Evolutionary conservation across 139 green algal genomes (phyloP).

Genomic region (Volvox africanus): DNA sequence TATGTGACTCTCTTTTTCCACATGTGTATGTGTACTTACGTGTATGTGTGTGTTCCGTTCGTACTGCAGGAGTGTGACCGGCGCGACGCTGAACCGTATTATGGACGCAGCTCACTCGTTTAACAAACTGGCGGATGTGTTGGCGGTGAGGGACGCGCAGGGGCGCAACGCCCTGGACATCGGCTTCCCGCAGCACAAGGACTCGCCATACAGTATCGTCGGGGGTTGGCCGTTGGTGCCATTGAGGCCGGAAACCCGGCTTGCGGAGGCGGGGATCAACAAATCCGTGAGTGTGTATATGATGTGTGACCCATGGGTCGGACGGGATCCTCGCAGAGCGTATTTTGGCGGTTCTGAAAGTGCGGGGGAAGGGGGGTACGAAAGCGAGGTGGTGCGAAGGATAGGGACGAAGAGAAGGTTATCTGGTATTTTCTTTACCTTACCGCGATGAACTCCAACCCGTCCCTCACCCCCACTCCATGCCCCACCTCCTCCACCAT

Average conservation of each 20-base stretch:
- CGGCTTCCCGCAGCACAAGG: constrained; percentile 42
- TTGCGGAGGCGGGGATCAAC: constrained; percentile 39
- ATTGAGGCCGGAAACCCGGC: neutral
- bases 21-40: too few relatives aligned
- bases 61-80: constrained; percentile 7
- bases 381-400: neutral
- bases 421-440: neutral
- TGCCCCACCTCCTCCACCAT: neutral
- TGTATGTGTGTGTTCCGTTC: too few relatives aligned
- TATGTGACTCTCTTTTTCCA: too few relatives aligned
- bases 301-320: too few relatives aligned
- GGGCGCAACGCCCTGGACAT: constrained; percentile 41
- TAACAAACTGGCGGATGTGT: constrained; percentile 24
- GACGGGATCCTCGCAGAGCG: too few relatives aligned
- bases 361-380: neutral
- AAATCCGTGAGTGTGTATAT: constrained; percentile 5
- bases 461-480: too few relatives aligned
- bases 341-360: too few relatives aligned
- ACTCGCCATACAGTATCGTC: neutral
- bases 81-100: constrained; percentile 18
- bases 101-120: constrained; percentile 42
- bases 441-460: too few relatives aligned
- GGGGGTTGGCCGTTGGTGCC: constrained; percentile 11
- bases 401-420: neutral
- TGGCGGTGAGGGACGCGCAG: constrained; percentile 11